A percentile compares a stretch with the other conserved stretches of the same genome.
These are phyloP conservation scores for Neonectria ditissima DNA, from an alignment of 2,329 filamentous ascomycete species.

Conservation along the genomic window DNA sequence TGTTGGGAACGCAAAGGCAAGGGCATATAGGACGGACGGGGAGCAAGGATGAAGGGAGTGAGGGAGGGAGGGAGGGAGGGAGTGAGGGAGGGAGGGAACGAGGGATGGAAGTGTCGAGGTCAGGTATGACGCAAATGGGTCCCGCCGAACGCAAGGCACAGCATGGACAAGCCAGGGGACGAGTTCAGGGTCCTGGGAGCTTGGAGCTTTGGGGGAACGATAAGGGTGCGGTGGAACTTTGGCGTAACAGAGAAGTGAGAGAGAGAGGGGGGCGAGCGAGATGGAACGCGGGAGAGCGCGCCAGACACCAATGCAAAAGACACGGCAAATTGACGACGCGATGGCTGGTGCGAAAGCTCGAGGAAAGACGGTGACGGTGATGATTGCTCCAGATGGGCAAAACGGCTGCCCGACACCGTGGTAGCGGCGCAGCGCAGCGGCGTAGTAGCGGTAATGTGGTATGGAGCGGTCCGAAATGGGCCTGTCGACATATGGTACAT, in stretches of 20 bases:
- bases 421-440: slow-evolving; percentile 1
- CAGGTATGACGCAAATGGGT: slow-evolving; percentile 44
- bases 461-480: slow-evolving; percentile 1
- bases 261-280: neutral
- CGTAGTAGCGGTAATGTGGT: slow-evolving; percentile 15
- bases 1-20: slow-evolving; percentile 11
- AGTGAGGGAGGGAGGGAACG: neutral
- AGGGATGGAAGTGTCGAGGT: slow-evolving; percentile 16
- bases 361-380: slow-evolving; percentile 21
- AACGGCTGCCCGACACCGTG: slow-evolving; percentile 5
- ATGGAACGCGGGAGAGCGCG: neutral
- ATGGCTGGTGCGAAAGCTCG: neutral
- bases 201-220: neutral
- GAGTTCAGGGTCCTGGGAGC: slow-evolving; percentile 5
- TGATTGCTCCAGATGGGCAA: slow-evolving; percentile 9
- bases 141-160: slow-evolving; percentile 42
- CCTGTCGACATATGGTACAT: neutral
- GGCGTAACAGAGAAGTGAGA: neutral
- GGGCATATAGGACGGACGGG: slow-evolving; percentile 1
- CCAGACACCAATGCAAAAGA: neutral
- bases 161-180: slow-evolving; percentile 6
- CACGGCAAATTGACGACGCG: neutral
- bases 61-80: neutral
- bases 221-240: neutral
- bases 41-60: neutral